A percentile compares a stretch with the other conserved stretches of the same genome.
Evolutionary conservation across 805 yeast genomes (phyloP).

Genomic region (Pichia manshurica): DNA sequence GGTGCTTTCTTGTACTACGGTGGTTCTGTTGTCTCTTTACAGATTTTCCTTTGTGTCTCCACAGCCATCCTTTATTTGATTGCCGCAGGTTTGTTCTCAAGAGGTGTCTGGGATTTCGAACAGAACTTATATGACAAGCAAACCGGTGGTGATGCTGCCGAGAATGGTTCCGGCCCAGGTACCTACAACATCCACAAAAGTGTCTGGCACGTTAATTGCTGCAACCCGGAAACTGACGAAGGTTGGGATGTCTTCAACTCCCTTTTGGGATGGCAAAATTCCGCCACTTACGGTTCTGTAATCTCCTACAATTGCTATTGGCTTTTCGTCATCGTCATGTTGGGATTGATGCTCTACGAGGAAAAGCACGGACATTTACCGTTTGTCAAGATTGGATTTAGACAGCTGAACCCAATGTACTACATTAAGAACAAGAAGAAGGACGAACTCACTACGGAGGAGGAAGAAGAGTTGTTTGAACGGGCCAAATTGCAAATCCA

Average conservation of each 20-base stretch:
- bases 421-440: conserved; percentile 65
- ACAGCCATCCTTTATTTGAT: conserved; percentile 86
- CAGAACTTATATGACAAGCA: conserved; percentile 52
- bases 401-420: conserved; percentile 65
- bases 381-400: conserved; percentile 42
- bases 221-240: conserved; percentile 84
- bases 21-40: conserved; percentile 79
- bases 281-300: conserved; percentile 91
- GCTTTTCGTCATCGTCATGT: conserved; percentile 54
- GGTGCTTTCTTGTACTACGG: conserved; percentile 74
- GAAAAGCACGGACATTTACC: conserved; percentile 83
- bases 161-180: conserved; percentile 91
- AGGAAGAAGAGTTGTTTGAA: conserved; percentile 47
- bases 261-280: conserved; percentile 93
- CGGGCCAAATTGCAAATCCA: conserved; percentile 29
- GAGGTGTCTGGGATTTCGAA: conserved; percentile 90
- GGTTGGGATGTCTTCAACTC: conserved; percentile 99
- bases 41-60: conserved; percentile 77
- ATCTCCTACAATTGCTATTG: conserved; percentile 86
- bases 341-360: conserved; percentile 67
- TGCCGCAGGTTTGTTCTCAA: conserved; percentile 87
- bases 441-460: conserved; percentile 45
- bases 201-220: conserved; percentile 97
- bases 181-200: conserved; percentile 73
- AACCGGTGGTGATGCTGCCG: conserved; percentile 95